phyloP scores from a whole-genome alignment of 805 yeast species.

The Kuraishia piskuri region DNA sequence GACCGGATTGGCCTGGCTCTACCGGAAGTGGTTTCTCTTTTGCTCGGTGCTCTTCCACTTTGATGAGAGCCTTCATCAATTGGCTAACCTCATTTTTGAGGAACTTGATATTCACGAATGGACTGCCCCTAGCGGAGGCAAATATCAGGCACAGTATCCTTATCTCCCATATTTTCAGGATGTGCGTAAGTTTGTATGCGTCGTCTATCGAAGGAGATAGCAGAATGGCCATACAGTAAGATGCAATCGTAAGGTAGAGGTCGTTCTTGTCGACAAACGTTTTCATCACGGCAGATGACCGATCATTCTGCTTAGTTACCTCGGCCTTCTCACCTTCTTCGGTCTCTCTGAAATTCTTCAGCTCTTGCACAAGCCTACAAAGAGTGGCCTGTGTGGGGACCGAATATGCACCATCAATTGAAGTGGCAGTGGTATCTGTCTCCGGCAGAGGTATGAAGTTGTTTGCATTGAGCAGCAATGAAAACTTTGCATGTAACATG shows the following conservation, averaged over 20 bases:
- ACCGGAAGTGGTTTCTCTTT: conserved; percentile 1
- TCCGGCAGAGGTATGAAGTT: conserved; percentile 17
- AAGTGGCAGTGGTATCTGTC: conserved; percentile 7
- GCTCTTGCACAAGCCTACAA: neutral
- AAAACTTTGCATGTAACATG: conserved; percentile 17
- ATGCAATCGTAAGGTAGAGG: conserved; percentile 14
- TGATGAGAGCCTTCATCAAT: conserved; percentile 17
- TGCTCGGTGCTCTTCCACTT: conserved; percentile 7
- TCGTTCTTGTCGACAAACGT: conserved; percentile 2
- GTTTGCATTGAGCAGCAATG: conserved; percentile 16
- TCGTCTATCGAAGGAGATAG: conserved; percentile 11
- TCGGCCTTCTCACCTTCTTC: too few species aligned
- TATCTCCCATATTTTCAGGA: conserved; percentile 35
- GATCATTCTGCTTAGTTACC: too few species aligned
- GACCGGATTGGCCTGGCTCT: neutral
- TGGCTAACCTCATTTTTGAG: conserved; percentile 18
- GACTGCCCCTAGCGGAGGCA: conserved; percentile 3
- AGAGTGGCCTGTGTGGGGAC: conserved; percentile 1
- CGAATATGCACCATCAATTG: conserved; percentile 1
- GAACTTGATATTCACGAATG: conserved; percentile 19
- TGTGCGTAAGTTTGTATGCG: conserved; percentile 23
- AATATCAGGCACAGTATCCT: conserved; percentile 15
- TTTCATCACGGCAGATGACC: neutral
- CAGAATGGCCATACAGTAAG: conserved; percentile 18
- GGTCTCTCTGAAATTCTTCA: neutral